A percentile compares a stretch with the other conserved stretches of the same genome.
Conservation (phyloP, 441 rosid species). For the Erodium trifolium region DNA sequence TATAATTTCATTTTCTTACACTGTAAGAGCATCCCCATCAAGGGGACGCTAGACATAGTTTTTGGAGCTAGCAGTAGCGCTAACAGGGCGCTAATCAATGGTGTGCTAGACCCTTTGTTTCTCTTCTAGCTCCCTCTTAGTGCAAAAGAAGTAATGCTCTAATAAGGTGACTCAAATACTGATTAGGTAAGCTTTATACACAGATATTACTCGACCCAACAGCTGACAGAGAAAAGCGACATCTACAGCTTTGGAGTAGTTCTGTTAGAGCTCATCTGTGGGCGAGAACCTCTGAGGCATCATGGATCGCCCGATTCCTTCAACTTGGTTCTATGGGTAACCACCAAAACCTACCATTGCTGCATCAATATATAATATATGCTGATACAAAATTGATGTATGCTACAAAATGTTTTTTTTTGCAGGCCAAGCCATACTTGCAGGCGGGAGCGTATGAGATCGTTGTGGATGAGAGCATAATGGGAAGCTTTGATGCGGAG, state of each 20-base stretch:
- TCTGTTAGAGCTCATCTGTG: slow-evolving; percentile 83
- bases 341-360: slow-evolving; percentile 3
- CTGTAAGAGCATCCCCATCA: neutral
- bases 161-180: neutral
- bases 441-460: slow-evolving; percentile 85
- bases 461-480: slow-evolving; percentile 52
- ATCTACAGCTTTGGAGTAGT: slow-evolving; percentile 95
- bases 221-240: slow-evolving; percentile 88
- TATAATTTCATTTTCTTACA: neutral
- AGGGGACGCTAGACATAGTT: too few relatives aligned
- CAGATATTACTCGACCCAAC: slow-evolving; percentile 82
- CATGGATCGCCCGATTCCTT: slow-evolving; percentile 84
- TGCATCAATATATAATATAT: too few relatives aligned
- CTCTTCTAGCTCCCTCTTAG: too few relatives aligned
- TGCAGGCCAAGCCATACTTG: slow-evolving; percentile 87
- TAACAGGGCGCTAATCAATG: too few relatives aligned
- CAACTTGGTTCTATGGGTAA: slow-evolving; percentile 86
- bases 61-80: too few relatives aligned
- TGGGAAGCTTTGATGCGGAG: slow-evolving; percentile 53
- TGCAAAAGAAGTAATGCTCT: too few relatives aligned
- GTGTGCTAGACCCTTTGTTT: too few relatives aligned
- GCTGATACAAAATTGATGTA: too few relatives aligned
- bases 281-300: slow-evolving; percentile 73
- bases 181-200: neutral
- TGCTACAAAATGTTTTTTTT: too few relatives aligned